phyloP scores from a whole-genome alignment of 202 grass and related monocot species.

The Bolboschoenoplectus hybrid region DNA sequence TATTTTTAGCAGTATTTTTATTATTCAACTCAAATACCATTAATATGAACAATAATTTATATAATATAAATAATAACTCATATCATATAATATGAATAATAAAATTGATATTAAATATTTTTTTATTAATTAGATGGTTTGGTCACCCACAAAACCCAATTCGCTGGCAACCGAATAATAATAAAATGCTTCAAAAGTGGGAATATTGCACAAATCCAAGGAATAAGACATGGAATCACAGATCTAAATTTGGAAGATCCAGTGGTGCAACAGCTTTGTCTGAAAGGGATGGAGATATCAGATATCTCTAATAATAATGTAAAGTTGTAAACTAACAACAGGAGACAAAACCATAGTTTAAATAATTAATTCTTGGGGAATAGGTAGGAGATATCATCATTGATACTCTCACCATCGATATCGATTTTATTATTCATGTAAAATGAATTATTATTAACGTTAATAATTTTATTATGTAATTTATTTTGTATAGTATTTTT shows the following conservation, averaged over 20 bases:
- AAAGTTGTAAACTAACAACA: neutral
- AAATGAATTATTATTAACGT: too few relatives aligned
- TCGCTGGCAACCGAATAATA: constrained; percentile 23
- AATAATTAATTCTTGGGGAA: neutral
- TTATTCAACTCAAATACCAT: too few relatives aligned
- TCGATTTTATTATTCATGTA: too few relatives aligned
- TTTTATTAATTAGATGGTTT: neutral
- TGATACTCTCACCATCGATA: too few relatives aligned
- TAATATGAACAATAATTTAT: too few relatives aligned
- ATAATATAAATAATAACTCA: too few relatives aligned
- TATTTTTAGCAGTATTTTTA: too few relatives aligned
- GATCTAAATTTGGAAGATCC: constrained; percentile 30
- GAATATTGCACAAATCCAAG: neutral
- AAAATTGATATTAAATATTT: too few relatives aligned
- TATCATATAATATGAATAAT: too few relatives aligned
- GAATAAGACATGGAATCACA: constrained; percentile 24
- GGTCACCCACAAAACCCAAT: constrained; percentile 35
- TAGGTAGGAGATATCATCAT: too few relatives aligned
- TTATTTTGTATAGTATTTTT: too few relatives aligned
- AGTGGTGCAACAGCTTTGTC: neutral
- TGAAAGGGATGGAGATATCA: constrained; percentile 16
- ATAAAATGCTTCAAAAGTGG: constrained; percentile 24
- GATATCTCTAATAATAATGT: neutral
- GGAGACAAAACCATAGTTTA: neutral
- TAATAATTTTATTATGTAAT: too few relatives aligned